Evolutionary conservation across 2,329 filamentous ascomycete genomes (phyloP), one percentile per base, ranked within the genome.

Genomic region (Fusarium secorum): DNA sequence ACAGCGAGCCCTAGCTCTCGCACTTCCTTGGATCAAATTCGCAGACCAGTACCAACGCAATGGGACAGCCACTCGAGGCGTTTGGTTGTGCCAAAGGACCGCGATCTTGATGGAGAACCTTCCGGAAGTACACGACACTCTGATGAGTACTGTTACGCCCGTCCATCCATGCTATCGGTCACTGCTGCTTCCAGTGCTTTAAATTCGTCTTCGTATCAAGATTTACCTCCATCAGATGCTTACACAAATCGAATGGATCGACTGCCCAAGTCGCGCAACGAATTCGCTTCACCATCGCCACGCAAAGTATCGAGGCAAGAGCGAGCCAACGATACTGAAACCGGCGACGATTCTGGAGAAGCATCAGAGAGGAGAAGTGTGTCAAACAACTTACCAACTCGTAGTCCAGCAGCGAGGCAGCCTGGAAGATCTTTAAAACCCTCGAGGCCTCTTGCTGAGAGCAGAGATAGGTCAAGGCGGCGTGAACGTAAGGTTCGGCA

Each of bases 41-140:
- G 75, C 46, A 82, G 76, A 60, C 73, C 76, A n/a, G 77, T 78
- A 7, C 77, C 76, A 30, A 73, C 81, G 24, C 83, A 85, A 52
- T 89, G 87, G 87, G 86, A 89, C 66, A 87, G 84, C 56, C 84
- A 88, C 70, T 85, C 86, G 1, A 81, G 86, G 65, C 83, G 86
- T 65, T 79, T 89, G 3, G 82, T 88, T 5, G 74, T 78, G 24
- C 77, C 81, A 52, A 78, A 81, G 45, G 80, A 82, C 36, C 71
- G 75, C 33, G 79, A 81, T 51, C 49, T 71, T 7, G 74, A 79
- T 36, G 76, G 73, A 30, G 79, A 78, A 22, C 59, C 78, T 57
- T 59, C 81, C 36, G 74, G 74, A 44, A 74, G 78, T 14, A 49
- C 72, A 26, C 79, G 83, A 39, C 80, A 80, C 46, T 82, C 82